phyloP scores from a whole-genome alignment of 352 stramenopile genomes.

The Globisporangium iwayamae region DNA sequence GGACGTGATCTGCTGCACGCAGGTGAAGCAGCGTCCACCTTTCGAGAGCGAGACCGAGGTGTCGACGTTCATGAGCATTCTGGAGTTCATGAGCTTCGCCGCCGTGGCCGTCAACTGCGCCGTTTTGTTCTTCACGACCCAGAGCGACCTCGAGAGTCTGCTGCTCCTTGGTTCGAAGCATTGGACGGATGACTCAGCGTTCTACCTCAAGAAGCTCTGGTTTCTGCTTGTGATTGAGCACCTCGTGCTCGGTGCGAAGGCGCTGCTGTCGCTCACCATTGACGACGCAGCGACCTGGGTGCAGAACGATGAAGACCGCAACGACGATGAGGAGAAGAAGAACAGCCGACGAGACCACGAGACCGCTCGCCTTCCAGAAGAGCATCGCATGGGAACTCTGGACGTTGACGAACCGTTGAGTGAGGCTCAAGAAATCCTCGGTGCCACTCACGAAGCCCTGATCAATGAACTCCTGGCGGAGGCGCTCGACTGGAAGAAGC shows the following conservation, averaged over 20 bases:
- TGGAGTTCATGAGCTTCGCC: slow-evolving; percentile 90
- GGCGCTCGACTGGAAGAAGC: slow-evolving; percentile 13
- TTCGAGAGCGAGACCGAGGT: slow-evolving; percentile 86
- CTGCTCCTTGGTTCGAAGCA: slow-evolving; percentile 18
- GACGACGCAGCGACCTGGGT: slow-evolving; percentile 73
- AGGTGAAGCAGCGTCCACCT: slow-evolving; percentile 64
- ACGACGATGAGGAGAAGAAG: slow-evolving; percentile 36
- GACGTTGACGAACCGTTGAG: neutral
- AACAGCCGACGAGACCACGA: slow-evolving; percentile 12
- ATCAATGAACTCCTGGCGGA: slow-evolving; percentile 20
- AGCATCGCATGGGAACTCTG: neutral
- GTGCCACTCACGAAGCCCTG: neutral
- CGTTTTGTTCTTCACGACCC: slow-evolving; percentile 69
- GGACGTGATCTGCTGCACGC: slow-evolving; percentile 77
- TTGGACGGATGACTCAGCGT: slow-evolving; percentile 20
- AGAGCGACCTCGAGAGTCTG: slow-evolving; percentile 60
- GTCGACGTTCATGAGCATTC: slow-evolving; percentile 88
- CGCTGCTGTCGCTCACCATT: slow-evolving; percentile 58
- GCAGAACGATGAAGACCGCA: slow-evolving; percentile 58
- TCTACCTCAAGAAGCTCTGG: slow-evolving; percentile 60
- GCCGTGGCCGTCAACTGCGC: slow-evolving; percentile 73
- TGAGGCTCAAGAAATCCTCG: neutral
- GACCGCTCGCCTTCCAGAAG: neutral
- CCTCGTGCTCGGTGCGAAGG: slow-evolving; percentile 58
- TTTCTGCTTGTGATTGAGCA: slow-evolving; percentile 63